Conservation (phyloP, 495 filamentous ascomycete genomes). For the Terfezia claveryi region DNA sequence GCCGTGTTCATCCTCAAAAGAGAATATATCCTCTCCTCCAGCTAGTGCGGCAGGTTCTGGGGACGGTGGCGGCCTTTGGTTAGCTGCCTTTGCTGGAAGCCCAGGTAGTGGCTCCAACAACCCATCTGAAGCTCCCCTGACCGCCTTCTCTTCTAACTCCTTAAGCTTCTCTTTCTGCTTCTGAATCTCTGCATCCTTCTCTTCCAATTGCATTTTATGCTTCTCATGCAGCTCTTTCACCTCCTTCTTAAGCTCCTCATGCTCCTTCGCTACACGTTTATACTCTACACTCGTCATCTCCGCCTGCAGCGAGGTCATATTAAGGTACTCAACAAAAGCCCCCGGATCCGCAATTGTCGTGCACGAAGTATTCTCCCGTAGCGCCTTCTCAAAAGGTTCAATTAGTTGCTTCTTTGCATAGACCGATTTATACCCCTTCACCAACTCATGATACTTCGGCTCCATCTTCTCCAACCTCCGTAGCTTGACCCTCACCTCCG, state of each 20-base stretch:
- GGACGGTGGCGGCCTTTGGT: constrained; percentile 13
- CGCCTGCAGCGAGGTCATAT: constrained; percentile 59
- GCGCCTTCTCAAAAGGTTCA: constrained; percentile 74
- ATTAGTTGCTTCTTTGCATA: constrained; percentile 67
- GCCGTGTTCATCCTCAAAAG: constrained; percentile 56
- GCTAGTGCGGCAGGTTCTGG: constrained; percentile 1
- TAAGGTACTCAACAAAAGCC: constrained; percentile 81
- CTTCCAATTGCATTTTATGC: constrained; percentile 15
- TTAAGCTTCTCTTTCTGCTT: constrained; percentile 9
- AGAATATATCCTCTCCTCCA: constrained; percentile 56
- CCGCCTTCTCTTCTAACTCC: constrained; percentile 8
- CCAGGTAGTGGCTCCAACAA: not conserved
- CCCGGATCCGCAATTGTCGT: constrained; percentile 69
- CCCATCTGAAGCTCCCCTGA: constrained; percentile 6
- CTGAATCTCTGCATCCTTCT: constrained; percentile 14
- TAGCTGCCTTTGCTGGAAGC: not conserved
- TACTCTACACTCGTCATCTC: constrained; percentile 85
- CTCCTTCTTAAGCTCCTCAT: constrained; percentile 58
- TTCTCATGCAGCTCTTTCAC: constrained; percentile 38
- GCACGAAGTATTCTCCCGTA: constrained; percentile 78
- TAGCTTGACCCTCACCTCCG: constrained; percentile 47
- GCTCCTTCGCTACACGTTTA: constrained; percentile 64
- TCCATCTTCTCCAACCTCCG: constrained; percentile 73
- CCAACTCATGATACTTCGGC: constrained; percentile 61
- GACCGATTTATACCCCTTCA: constrained; percentile 75